These are phyloP conservation scores for Rubia balearica DNA, from an alignment of 305 asterid species.

Conservation along the genomic window DNA sequence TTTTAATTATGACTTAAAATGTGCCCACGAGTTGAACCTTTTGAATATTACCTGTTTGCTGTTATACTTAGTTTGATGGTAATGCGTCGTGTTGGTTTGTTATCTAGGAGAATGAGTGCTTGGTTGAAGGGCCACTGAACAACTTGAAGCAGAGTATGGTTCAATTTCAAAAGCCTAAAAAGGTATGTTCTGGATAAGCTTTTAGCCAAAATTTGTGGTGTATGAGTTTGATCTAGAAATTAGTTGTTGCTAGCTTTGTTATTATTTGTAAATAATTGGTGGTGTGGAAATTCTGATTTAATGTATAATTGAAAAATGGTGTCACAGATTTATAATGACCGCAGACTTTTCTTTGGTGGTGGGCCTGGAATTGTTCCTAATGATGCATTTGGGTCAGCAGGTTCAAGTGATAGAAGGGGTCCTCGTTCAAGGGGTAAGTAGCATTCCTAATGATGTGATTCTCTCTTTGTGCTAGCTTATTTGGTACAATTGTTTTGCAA, in stretches of 20 bases:
- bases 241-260: not conserved
- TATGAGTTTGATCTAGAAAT: not conserved
- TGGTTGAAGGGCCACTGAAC: conserved; percentile 98
- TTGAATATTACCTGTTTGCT: not conserved
- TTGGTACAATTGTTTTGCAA: not conserved
- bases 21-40: not conserved
- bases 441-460: not conserved
- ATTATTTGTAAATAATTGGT: not conserved
- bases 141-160: conserved; percentile 99
- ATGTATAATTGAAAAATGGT: conserved; percentile 2
- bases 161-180: conserved; percentile 98
- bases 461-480: not conserved
- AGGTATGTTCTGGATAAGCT: conserved; percentile 36
- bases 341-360: conserved; percentile 86
- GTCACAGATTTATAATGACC: conserved; percentile 79
- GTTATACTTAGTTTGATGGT: conserved; percentile 10
- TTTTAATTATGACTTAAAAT: not conserved
- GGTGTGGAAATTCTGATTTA: not conserved
- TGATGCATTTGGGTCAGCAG: conserved; percentile 70
- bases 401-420: conserved; percentile 71
- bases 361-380: conserved; percentile 72
- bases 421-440: conserved; percentile 79
- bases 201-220: not conserved
- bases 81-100: conserved; percentile 15
- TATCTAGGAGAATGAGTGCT: conserved; percentile 89